phyloP scores from a whole-genome alignment of 768 basidiomycete genomes.

The Rickenella mellea region DNA sequence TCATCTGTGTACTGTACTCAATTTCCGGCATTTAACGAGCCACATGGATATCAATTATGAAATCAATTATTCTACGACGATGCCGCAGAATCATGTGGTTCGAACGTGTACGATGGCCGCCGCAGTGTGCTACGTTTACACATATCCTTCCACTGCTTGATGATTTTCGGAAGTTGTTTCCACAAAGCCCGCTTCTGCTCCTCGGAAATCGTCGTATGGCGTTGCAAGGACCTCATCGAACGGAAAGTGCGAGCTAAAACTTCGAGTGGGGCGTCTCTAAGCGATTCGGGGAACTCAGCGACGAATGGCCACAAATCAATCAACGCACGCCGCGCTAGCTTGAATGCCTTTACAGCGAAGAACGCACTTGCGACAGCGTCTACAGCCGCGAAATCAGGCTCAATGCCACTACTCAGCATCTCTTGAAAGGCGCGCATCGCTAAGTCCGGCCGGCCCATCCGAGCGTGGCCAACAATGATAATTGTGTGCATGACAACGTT shows the following conservation, averaged over 20 bases:
- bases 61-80: too few relatives aligned
- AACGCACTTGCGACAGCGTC: constrained; percentile 66
- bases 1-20: too few relatives aligned
- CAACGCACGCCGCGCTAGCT: constrained; percentile 42
- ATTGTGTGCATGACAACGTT: constrained; percentile 69
- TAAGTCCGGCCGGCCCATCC: constrained; percentile 40
- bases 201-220: too few relatives aligned
- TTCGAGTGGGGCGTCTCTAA: constrained; percentile 34
- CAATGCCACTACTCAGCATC: constrained; percentile 53
- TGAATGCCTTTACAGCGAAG: constrained; percentile 43
- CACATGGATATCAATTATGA: too few relatives aligned
- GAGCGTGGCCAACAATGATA: constrained; percentile 62
- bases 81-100: too few relatives aligned
- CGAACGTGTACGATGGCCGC: too few relatives aligned
- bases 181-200: neutral
- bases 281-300: constrained; percentile 45
- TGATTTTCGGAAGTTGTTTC: neutral
- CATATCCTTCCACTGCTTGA: neutral
- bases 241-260: constrained; percentile 41
- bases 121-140: too few relatives aligned
- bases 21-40: too few relatives aligned
- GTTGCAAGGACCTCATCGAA: too few relatives aligned
- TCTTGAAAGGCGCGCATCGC: constrained; percentile 48
- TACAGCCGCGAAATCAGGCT: constrained; percentile 62
- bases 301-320: constrained; percentile 57